phyloP scores from a whole-genome alignment of 495 filamentous ascomycete species.

The Daldinia loculata region DNA sequence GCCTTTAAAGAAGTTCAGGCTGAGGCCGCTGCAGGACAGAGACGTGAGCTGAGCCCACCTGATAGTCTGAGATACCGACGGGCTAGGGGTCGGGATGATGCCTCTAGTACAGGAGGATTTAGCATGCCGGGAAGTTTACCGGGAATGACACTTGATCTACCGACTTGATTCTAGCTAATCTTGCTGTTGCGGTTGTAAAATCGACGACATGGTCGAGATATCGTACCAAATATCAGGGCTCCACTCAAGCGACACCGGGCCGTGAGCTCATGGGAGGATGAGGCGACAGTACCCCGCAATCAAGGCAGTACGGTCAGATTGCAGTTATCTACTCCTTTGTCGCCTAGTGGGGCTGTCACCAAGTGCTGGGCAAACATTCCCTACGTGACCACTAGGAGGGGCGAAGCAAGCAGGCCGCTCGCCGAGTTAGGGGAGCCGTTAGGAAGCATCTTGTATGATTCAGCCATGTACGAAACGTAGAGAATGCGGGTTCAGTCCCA shows the following conservation, averaged over 20 bases:
- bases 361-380: not conserved
- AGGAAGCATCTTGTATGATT: constrained; percentile 11
- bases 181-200: not conserved
- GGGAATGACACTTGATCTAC: constrained; percentile 39
- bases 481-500: constrained; percentile 5
- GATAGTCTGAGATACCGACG: constrained; percentile 51
- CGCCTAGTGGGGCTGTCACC: not conserved
- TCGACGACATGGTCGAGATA: not conserved
- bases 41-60: constrained; percentile 45
- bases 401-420: not conserved
- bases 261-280: not conserved
- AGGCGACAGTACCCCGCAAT: not conserved
- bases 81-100: constrained; percentile 44
- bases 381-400: not conserved
- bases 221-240: not conserved
- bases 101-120: constrained; percentile 44
- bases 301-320: not conserved
- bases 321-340: not conserved
- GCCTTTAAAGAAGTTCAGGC: constrained; percentile 56
- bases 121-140: constrained; percentile 41
- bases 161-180: constrained; percentile 14
- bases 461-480: constrained; percentile 5
- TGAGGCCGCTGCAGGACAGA: constrained; percentile 49
- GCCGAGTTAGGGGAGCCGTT: not conserved
- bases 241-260: not conserved